Base-by-base conservation (phyloP, 2,329 filamentous ascomycete genomes). In the Acrodontium crateriforme region DNA sequence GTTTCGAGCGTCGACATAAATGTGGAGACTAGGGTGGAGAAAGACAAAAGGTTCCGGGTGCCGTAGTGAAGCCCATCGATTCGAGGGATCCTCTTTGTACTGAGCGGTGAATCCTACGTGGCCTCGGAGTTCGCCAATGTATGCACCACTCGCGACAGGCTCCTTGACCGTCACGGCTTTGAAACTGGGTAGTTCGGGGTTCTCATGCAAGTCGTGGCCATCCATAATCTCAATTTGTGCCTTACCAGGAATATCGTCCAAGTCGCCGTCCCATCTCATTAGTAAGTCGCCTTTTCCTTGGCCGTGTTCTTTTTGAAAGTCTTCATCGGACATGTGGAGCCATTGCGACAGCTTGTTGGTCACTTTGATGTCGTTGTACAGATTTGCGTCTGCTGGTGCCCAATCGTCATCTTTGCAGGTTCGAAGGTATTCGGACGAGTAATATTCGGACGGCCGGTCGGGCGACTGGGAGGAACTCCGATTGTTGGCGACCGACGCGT, bases 1-100 rank as follows among this genome's bases (percentile, higher is more conserved):
- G 50, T 71, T 72, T 34, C 89, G 70, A 7, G 85, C 89, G 54
- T 94, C 89, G 46, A 98, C 89, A 56, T 85, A 93, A 9, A 98
- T 69, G 1, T 87, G 87, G 6, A 95, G 70, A 33, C 76, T 68
- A 1, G 84, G 82, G 46, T 91, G 85, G 54, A 95, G 64, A 51
- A 67, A 67, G 25, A 67, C 62, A 38, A 66, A 66, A 4, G 62
- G 63, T 40, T 64, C 62, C 2, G 63, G 62, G 37, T 67, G 63
- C 31, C 56, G 56, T 24, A 66, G 39, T 4, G 52, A 42, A 4
- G 53, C 44, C 63, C 63, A 66, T 32, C 62, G 54, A 29, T 64
- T 64, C 8, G 49, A 37, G 14, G 55, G 51, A 27, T 64, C 59
- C 9, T 51, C 39, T 28, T 53, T 55, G 46, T 66, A 66, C 16